phyloP scores from a whole-genome alignment of 139 green algal genomes.

The Chlorella sp. region DNA sequence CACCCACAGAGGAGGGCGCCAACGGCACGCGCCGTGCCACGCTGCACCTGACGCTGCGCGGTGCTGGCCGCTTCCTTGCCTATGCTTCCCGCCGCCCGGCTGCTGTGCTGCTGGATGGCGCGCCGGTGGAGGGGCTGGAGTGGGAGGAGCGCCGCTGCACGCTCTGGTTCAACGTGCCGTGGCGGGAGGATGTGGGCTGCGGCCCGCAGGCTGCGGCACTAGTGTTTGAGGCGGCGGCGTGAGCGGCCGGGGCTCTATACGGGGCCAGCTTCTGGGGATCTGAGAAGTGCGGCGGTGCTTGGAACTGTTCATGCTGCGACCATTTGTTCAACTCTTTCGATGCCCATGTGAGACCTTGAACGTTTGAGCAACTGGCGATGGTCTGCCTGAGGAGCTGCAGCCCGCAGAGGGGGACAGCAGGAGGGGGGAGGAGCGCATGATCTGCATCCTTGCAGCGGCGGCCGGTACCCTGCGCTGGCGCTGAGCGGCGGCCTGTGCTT shows the following conservation, averaged over 20 bases:
- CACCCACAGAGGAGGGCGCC: neutral
- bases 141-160: slow-evolving; percentile 9
- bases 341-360: too few species aligned
- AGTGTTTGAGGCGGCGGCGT: too few species aligned
- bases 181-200: neutral
- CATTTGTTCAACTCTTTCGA: too few species aligned
- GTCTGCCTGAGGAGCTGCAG: too few species aligned
- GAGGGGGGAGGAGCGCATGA: too few species aligned
- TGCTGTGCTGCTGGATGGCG: neutral
- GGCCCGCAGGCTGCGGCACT: neutral
- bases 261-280: neutral
- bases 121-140: neutral
- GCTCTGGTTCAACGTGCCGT: slow-evolving; percentile 12
- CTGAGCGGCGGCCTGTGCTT: too few species aligned
- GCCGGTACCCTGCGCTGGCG: too few species aligned
- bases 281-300: too few species aligned
- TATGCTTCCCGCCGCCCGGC: slow-evolving; percentile 27
- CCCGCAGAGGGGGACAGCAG: too few species aligned
- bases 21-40: neutral
- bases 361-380: too few species aligned
- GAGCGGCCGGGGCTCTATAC: neutral
- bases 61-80: slow-evolving; percentile 32
- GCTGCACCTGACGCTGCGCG: slow-evolving; percentile 28
- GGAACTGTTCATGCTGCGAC: too few species aligned
- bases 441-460: too few species aligned